Conservation (phyloP, 2,329 filamentous ascomycete genomes). For the Pyrenophora tritici-repentis region DNA sequence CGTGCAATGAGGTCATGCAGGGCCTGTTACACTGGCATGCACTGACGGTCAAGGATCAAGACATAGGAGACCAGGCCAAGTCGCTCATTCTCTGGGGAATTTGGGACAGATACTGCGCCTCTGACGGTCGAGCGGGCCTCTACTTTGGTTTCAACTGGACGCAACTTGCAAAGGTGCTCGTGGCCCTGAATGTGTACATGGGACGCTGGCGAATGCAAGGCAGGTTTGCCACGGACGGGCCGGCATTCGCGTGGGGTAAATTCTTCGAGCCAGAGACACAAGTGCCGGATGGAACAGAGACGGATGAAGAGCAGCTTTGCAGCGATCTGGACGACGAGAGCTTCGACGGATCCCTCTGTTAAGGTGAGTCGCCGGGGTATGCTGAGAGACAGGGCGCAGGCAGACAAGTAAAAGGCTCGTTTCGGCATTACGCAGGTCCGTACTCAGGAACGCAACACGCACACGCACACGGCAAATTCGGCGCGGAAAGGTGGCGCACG, state of each 20-base stretch:
- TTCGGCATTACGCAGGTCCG: slow-evolving; percentile 3
- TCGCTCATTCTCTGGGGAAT: slow-evolving; percentile 30
- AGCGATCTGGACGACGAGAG: background rate
- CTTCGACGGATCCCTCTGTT: background rate
- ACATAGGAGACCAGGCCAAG: slow-evolving; percentile 6
- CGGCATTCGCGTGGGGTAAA: slow-evolving; percentile 30
- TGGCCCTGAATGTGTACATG: slow-evolving; percentile 38
- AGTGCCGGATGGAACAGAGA: slow-evolving; percentile 1
- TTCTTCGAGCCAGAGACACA: slow-evolving; percentile 17
- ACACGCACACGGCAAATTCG: slow-evolving; percentile 14
- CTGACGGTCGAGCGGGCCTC: slow-evolving; percentile 8
- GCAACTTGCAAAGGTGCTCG: slow-evolving; percentile 30
- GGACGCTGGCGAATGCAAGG: slow-evolving; percentile 37
- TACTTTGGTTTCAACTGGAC: slow-evolving; percentile 32
- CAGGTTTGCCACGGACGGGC: slow-evolving; percentile 27
- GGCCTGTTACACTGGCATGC: slow-evolving; percentile 32
- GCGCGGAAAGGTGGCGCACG: slow-evolving; percentile 7
- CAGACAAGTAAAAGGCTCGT: background rate
- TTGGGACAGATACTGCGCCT: slow-evolving; percentile 16
- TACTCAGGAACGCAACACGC: background rate
- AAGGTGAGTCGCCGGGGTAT: background rate
- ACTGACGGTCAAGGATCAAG: slow-evolving; percentile 17
- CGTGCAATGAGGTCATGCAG: slow-evolving; percentile 34
- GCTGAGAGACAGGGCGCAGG: background rate
- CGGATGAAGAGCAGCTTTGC: background rate